Percentiles rank a stretch among this genome's conserved stretches.
Evolutionary conservation across 768 basidiomycete genomes (phyloP).

Genomic region (Tricholoma hemisulphureum): DNA sequence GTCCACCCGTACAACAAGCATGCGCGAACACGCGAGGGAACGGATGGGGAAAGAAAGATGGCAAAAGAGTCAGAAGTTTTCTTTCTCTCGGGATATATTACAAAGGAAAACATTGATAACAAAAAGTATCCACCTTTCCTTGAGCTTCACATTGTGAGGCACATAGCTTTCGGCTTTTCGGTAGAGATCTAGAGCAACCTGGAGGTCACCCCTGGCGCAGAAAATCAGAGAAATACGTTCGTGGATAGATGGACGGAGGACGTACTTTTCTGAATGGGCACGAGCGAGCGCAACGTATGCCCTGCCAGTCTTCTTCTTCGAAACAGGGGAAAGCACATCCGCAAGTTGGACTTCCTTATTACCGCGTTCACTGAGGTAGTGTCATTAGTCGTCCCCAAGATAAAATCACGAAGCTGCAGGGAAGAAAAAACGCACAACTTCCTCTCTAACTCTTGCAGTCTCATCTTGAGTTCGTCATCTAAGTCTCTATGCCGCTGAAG

Average conservation of each 20-base stretch:
- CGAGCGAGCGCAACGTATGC: constrained; percentile 84
- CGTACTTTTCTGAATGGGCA: constrained; percentile 77
- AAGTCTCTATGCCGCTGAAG: constrained; percentile 65
- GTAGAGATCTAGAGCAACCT: constrained; percentile 77
- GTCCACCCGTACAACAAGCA: constrained; percentile 28
- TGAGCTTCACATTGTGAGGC: constrained; percentile 81
- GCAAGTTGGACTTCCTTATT: constrained; percentile 60
- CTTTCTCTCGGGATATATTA: constrained; percentile 43
- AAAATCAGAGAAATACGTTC: constrained; percentile 1
- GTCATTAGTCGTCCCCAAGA: constrained; percentile 1
- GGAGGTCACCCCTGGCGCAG: constrained; percentile 65
- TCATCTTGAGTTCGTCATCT: constrained; percentile 62
- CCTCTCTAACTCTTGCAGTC: constrained; percentile 67
- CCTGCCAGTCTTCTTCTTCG: constrained; percentile 78
- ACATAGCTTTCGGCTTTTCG: constrained; percentile 80
- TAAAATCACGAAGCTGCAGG: too few relatives aligned
- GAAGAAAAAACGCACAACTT: constrained; percentile 55
- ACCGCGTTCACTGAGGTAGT: constrained; percentile 49
- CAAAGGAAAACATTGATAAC: constrained; percentile 63
- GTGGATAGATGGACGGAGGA: constrained; percentile 4
- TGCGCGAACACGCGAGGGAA: constrained; percentile 24
- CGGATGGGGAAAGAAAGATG: constrained; percentile 25
- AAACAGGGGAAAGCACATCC: constrained; percentile 65
- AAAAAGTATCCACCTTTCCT: constrained; percentile 85
- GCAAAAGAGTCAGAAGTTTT: constrained; percentile 43